phyloP scores from a whole-genome alignment of 257 asterid species.

The Rubia yunnanensis region DNA sequence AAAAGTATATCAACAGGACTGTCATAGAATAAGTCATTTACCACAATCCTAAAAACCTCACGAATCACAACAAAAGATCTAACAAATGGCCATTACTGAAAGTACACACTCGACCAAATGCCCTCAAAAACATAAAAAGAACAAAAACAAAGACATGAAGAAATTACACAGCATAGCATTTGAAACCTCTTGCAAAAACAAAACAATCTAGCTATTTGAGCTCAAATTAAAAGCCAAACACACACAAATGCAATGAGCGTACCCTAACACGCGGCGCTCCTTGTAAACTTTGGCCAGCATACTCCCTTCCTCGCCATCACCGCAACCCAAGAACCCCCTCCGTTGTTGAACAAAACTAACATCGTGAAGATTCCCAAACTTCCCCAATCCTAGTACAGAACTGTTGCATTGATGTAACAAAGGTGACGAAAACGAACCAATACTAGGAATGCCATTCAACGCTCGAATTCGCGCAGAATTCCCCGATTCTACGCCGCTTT shows the following conservation, averaged over 20 bases:
- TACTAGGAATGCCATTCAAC: constrained; percentile 35
- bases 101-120: neutral
- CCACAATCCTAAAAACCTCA: neutral
- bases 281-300: constrained; percentile 57
- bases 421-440: constrained; percentile 19
- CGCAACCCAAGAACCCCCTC: constrained; percentile 80
- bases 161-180: neutral
- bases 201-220: neutral
- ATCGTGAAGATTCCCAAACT: constrained; percentile 12
- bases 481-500: constrained; percentile 8
- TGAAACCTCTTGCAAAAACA: neutral
- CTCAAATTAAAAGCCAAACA: neutral
- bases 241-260: neutral
- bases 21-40: neutral
- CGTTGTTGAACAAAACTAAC: constrained; percentile 25
- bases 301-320: constrained; percentile 72
- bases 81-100: neutral
- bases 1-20: neutral
- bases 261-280: constrained; percentile 83
- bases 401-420: constrained; percentile 13
- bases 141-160: neutral
- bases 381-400: constrained; percentile 13
- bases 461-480: constrained; percentile 37
- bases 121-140: neutral
- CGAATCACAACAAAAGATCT: neutral